Evolutionary conservation across 441 rosid species (phyloP), one percentile per base, ranked within the genome.

Genomic region (Oxalis stricta): DNA sequence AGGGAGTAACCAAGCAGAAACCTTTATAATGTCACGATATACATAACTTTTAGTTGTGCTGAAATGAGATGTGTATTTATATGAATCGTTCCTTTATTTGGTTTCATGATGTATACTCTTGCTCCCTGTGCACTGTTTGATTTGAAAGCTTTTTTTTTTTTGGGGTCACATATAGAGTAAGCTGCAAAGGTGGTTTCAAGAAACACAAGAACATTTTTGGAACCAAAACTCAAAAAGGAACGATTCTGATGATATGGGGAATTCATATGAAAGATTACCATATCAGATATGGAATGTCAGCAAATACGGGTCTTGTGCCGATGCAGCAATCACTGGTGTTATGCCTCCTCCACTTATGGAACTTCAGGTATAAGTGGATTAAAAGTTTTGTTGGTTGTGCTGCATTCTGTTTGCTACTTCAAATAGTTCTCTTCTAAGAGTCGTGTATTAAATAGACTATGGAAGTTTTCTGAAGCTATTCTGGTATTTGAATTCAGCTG

Each of bases 291-390:
- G 97, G 97, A 77, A 73, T 55, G 83, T 85, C 12, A 79, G 64
- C 53, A 89, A 85, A 69, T 72, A 71, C 49, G 98, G 98, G 29
- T 42, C 52, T 9, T 80, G 86, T 46, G 79, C 72, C 15, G 94
- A 89, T 69, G 94, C 89, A 10, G 86, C 92, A 33, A 70, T 89
- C 41, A 82, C 89, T 28, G 96, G 92, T 34, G 53, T 85, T 47
- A 84, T 89, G 83, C 89, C 94, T 34, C 96, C 96, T 52, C 94
- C 98, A 1, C 58, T 89, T 24, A 59, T 89, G 66, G 98, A 89
- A 70, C 58, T 52, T 63, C 86, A 89, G 95, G 98, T 89, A 58
- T 22, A 41, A n/a, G 18, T 32, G 31, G 45, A 18, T 12, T 33
- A 24, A 11, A 30, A 18, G n/a, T 3, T 18, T 51, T 55, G 19